Evolutionary conservation across 2,329 filamentous ascomycete species (phyloP), one percentile per base, ranked within the genome.

Genomic region (Zymoseptoria passerinii): DNA sequence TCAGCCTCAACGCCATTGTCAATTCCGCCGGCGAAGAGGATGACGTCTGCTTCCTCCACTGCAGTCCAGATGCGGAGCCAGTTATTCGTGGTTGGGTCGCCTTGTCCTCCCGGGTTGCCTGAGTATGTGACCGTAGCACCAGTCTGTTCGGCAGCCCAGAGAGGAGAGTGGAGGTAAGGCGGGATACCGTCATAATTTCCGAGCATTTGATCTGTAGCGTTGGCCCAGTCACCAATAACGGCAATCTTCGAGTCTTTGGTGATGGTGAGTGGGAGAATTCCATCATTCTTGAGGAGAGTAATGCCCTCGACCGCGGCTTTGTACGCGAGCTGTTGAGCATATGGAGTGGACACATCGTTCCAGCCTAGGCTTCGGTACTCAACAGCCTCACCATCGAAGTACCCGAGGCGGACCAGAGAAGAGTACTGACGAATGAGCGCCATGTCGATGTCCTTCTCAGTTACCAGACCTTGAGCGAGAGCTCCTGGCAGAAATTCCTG

Each of bases 161-260:
- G 72, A 0, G 83, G 83, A 3, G 76, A 79, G 61, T 76, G 78
- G 2, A 81, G 72, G 69, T 81, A 86, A 0, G 82, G 81, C 0
- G 84, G 76, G 2, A 75, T 70, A 28, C 83, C 83, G 58, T 67
- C 75, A 70, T 87, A 86, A 64, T 82, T 83, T 0, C 83, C 83
- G 54, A 81, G 80, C 73, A 86, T 77, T 59, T 84, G 77, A 4
- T 71, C 73, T 0, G 81, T 81, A 6, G 80, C 80, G 54, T 82
- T 82, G 2, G 80, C 82, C 77, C 82, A 86, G 52, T 77, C 77
- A 0, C 83, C 83, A 28, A 86, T 73, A 50, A 86, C 71, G 0
- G 80, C 83, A 3, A 86, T 73, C 6, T 71, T 76, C 8, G 70
- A 70, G 49, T 70, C 72, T 2, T 68, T 70, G 16, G 64, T 68